Percentiles rank a stretch among this genome's conserved stretches.
These are phyloP conservation scores for Porpolomopsis calyptriformis DNA, from an alignment of 768 basidiomycete species.

Conservation along the genomic window DNA sequence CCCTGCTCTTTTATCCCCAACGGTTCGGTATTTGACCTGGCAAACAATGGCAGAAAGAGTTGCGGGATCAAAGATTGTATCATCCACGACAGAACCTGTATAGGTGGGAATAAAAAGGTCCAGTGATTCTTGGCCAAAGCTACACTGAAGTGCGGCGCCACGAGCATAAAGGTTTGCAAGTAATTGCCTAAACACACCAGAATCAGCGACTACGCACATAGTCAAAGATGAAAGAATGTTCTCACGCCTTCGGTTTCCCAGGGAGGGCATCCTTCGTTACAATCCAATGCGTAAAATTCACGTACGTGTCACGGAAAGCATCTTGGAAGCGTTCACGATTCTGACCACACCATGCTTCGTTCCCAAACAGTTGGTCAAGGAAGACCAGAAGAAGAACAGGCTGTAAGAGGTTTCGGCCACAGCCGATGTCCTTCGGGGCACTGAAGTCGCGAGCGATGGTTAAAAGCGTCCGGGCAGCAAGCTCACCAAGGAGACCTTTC, in stretches of 20 bases:
- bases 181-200: slow-evolving; percentile 9
- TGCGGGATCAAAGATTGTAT: slow-evolving; percentile 9
- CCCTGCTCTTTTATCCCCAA: background rate
- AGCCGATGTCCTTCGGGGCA: slow-evolving; percentile 5
- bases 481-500: slow-evolving; percentile 13
- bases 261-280: slow-evolving; percentile 11
- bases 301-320: slow-evolving; percentile 9
- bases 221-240: background rate
- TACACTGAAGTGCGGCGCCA: too few species aligned
- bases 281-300: slow-evolving; percentile 17
- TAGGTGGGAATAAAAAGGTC: slow-evolving; percentile 11
- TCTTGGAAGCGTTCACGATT: slow-evolving; percentile 1
- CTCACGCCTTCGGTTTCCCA: slow-evolving; percentile 9
- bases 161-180: slow-evolving; percentile 12
- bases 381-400: background rate
- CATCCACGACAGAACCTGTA: slow-evolving; percentile 7
- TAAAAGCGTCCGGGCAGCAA: slow-evolving; percentile 10
- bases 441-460: slow-evolving; percentile 10
- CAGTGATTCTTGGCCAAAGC: slow-evolving; percentile 10
- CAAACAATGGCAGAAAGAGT: slow-evolving; percentile 10
- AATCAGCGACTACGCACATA: background rate
- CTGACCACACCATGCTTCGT: background rate
- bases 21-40: slow-evolving; percentile 3
- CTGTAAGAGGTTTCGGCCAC: slow-evolving; percentile 1
- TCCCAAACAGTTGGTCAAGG: slow-evolving; percentile 4